Base-by-base conservation (phyloP, 176 grass and related monocot genomes). In the Chloris gayana region DNA sequence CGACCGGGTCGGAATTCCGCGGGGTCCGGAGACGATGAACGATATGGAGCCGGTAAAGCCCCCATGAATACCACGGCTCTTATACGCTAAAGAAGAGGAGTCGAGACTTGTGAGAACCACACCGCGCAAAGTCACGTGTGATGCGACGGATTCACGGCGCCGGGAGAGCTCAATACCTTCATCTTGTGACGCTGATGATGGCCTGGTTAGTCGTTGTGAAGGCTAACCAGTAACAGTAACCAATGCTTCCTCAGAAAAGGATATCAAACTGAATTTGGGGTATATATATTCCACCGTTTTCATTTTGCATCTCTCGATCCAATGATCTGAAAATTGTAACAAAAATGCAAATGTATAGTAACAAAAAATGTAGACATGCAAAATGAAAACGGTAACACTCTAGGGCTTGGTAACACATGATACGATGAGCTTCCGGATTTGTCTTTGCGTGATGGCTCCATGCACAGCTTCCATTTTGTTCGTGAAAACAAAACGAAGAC, bases 121-220 rank as follows among this genome's bases (percentile, higher is more conserved):
- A 1, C 25, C 47, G 38, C 65, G 59, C 27, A 33, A 21, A 14
- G 6, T 21, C 38, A 81, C 54, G 38, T 79, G 59, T 14, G 45
- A 21, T 22, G 10, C 27, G 62, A 81, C 54, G 64, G 54, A 54
- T 81, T 72, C 51, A 87, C 54, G 79, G 72, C 41, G 71, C 62
- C 35, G 35, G 35, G 35, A 37, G 35, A 6, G 5, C 7, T 37
- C 5, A 37, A 6, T 29, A 1, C 35, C 11, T 21, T 7, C 27
- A 22, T 47, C 69, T 49, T 26, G 69, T 25, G 69, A 73, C 27
- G 29, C 17, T 37, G 51, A 31, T 37, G 34, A n/a, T 41, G 33
- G 4, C n/a, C n/a, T n/a, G n/a, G n/a, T n/a, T n/a, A n/a, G n/a
- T n/a, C n/a, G n/a, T n/a, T n/a, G n/a, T n/a, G n/a, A n/a, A n/a